Conservation (phyloP, 768 basidiomycete species). For the Pholiota microspora region DNA sequence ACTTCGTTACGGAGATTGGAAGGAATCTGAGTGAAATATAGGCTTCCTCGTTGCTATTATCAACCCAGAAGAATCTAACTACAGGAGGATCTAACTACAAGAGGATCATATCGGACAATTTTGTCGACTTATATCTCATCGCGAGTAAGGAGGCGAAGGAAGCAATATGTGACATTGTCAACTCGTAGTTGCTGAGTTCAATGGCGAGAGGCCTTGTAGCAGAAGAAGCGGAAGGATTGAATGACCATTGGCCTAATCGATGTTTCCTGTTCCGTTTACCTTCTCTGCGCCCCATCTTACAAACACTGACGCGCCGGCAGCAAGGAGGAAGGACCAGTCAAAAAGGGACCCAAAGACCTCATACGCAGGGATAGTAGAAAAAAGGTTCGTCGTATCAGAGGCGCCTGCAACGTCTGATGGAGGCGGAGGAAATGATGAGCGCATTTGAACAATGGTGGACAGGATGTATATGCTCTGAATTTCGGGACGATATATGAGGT, state of each 20-base stretch:
- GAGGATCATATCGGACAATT: too few relatives aligned
- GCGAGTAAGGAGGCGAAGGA: too few relatives aligned
- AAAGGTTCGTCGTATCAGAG: slow-evolving; percentile 44
- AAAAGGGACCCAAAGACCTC: slow-evolving; percentile 74
- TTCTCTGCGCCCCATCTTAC: slow-evolving; percentile 56
- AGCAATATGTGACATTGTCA: too few relatives aligned
- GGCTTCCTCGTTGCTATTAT: too few relatives aligned
- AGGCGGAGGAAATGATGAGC: slow-evolving; percentile 75
- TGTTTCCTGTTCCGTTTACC: slow-evolving; percentile 32
- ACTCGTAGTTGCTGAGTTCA: too few relatives aligned
- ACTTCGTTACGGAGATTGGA: too few relatives aligned
- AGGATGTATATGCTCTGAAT: slow-evolving; percentile 83
- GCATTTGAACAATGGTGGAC: slow-evolving; percentile 79
- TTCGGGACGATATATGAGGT: not conserved
- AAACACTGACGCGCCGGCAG: slow-evolving; percentile 45
- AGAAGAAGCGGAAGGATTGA: too few relatives aligned
- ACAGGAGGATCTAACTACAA: too few relatives aligned
- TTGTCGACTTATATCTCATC: too few relatives aligned
- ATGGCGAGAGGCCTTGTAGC: too few relatives aligned
- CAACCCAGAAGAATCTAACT: too few relatives aligned
- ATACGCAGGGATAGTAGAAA: slow-evolving; percentile 70
- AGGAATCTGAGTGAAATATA: too few relatives aligned
- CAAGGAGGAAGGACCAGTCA: slow-evolving; percentile 67
- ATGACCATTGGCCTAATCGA: slow-evolving; percentile 12
- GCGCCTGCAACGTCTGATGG: slow-evolving; percentile 18